Percentiles rank a stretch among this genome's conserved stretches.
phyloP scores from a whole-genome alignment of 2,329 filamentous ascomycete species.

The Botrytis tulipae region DNA sequence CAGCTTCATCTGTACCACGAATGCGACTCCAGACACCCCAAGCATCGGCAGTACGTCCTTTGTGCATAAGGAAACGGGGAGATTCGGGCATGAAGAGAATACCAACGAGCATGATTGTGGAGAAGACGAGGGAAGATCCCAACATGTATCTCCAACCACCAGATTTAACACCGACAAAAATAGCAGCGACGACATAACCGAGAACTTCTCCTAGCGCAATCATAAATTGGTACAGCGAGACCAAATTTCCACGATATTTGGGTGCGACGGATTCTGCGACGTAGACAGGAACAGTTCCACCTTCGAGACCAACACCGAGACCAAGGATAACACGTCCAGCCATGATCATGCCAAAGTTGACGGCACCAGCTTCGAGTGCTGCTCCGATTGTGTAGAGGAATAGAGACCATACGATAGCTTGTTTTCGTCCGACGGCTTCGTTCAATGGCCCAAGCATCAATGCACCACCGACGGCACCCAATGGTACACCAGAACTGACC shows the following conservation, averaged over 20 bases:
- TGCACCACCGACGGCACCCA: conserved; percentile 69
- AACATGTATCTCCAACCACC: conserved; percentile 75
- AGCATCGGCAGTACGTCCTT: conserved; percentile 56
- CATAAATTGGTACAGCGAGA: conserved; percentile 73
- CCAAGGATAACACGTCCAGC: conserved; percentile 67
- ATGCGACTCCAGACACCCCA: conserved; percentile 73
- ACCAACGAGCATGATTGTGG: conserved; percentile 58
- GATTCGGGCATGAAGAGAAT: conserved; percentile 72
- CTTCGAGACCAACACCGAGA: conserved; percentile 68
- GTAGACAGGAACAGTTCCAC: conserved; percentile 72
- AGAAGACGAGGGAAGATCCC: conserved; percentile 69
- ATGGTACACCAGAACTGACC: conserved; percentile 68
- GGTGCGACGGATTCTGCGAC: conserved; percentile 71
- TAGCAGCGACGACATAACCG: conserved; percentile 70
- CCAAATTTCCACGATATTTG: conserved; percentile 66
- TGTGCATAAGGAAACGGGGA: conserved; percentile 69
- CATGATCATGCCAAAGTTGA: conserved; percentile 71
- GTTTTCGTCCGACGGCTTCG: conserved; percentile 64
- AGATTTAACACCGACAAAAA: conserved; percentile 62
- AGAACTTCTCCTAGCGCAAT: conserved; percentile 73
- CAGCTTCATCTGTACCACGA: conserved; percentile 57
- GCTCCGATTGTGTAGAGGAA: conserved; percentile 69
- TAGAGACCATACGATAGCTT: conserved; percentile 67
- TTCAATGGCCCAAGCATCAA: conserved; percentile 65
- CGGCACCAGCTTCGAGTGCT: conserved; percentile 64